Conservation (phyloP, 148 eudicot species). For the Beta vulgaris region DNA sequence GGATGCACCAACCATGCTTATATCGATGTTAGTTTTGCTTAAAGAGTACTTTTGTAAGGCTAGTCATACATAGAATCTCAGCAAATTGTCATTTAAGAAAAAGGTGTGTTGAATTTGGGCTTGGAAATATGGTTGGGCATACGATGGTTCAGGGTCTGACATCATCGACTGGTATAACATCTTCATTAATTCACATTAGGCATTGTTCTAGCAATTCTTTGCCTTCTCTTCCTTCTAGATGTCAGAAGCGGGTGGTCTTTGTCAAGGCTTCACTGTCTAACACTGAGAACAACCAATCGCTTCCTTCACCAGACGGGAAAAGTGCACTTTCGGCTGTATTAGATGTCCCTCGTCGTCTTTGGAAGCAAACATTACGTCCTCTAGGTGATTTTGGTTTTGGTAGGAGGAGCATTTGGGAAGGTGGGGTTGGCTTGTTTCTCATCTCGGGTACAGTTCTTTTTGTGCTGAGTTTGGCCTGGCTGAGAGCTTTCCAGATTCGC, state of each 20-base stretch:
- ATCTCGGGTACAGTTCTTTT: slow-evolving; percentile 75
- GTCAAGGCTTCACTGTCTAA: slow-evolving; percentile 48
- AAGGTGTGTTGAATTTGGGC: neutral
- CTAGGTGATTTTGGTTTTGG: slow-evolving; percentile 85
- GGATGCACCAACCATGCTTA: no score
- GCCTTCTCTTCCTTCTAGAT: slow-evolving; percentile 44
- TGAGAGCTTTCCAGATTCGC: slow-evolving; percentile 77
- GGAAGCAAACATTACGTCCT: slow-evolving; percentile 73
- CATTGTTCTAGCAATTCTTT: slow-evolving; percentile 30
- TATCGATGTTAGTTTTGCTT: no score
- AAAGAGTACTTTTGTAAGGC: no score
- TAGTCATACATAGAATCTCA: no score
- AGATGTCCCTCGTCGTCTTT: slow-evolving; percentile 59
- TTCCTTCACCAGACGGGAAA: slow-evolving; percentile 43
- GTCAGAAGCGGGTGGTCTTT: slow-evolving; percentile 32
- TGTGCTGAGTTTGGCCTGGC: slow-evolving; percentile 78
- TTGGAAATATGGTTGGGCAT: slow-evolving; percentile 49
- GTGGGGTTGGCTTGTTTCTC: slow-evolving; percentile 88
- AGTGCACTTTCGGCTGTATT: slow-evolving; percentile 47
- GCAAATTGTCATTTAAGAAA: no score
- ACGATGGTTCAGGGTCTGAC: slow-evolving; percentile 40
- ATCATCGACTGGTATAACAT: slow-evolving; percentile 36
- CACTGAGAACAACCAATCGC: slow-evolving; percentile 38
- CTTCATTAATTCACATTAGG: slow-evolving; percentile 27
- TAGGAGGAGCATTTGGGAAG: slow-evolving; percentile 92